Conservation (phyloP, 306 rosid species). For the Gleditsia sinensis region DNA sequence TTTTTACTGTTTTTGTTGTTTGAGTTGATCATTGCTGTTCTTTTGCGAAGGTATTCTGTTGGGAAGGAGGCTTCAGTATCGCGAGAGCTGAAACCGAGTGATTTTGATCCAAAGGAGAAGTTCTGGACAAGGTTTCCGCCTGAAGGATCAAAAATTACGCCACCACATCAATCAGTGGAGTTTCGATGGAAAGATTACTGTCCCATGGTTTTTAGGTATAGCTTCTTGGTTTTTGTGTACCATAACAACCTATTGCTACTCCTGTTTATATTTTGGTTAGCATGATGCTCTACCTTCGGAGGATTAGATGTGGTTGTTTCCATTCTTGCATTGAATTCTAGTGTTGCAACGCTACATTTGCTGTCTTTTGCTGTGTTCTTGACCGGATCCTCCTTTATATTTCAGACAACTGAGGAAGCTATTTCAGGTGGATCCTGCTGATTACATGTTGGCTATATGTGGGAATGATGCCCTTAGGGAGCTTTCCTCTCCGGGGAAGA, state of each 20-base stretch:
- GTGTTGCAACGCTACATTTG: neutral
- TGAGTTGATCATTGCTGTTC: neutral
- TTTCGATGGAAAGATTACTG: constrained; percentile 62
- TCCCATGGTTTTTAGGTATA: constrained; percentile 51
- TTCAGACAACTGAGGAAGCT: constrained; percentile 75
- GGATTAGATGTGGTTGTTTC: neutral
- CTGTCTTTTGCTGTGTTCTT: constrained; percentile 1
- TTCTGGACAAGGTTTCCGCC: constrained; percentile 57
- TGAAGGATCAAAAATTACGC: constrained; percentile 53
- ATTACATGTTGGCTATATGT: constrained; percentile 57
- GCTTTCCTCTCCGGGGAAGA: constrained; percentile 91
- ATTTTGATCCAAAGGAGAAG: constrained; percentile 56
- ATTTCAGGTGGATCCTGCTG: constrained; percentile 58
- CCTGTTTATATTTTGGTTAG: neutral
- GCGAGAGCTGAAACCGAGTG: constrained; percentile 46
- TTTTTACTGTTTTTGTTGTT: neutral
- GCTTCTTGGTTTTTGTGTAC: neutral
- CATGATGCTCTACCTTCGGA: neutral
- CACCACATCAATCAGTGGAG: constrained; percentile 51
- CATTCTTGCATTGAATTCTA: neutral
- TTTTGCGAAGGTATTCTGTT: constrained; percentile 42
- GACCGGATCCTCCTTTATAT: constrained; percentile 29
- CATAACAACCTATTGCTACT: neutral
- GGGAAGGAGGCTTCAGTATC: constrained; percentile 73
- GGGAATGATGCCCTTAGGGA: constrained; percentile 54